Evolutionary conservation across 1,284 basidiomycete species (phyloP), one percentile per base, ranked within the genome.

Genomic region (Ustilago tritici): DNA sequence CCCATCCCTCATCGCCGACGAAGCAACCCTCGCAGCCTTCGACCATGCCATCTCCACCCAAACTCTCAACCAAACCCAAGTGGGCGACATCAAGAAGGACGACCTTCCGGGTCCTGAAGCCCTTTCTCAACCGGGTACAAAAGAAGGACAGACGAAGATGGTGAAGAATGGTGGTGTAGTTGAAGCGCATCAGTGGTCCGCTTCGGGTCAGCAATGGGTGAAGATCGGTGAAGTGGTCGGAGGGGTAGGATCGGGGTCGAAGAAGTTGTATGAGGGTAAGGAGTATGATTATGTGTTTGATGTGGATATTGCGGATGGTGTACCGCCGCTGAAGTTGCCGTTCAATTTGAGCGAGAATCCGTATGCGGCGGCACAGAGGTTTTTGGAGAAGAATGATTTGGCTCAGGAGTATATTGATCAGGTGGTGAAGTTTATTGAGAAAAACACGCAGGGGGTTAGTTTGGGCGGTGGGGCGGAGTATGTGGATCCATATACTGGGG

Each of bases 261-360:
- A 94, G 87, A 94, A 96, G 86, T 89, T 96, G 6, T 92, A 93
- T 85, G 80, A 87, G 43, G 97, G 97, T 35, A 92, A 92, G 85
- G 96, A 98, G 87, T 99, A 95, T 84, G 97, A 99, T 87, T 96
- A 98, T 82, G 96, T 99, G 9, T 99, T 99, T 82, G 95, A 98
- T 82, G 95, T 99, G 19, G 96, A 98, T 83, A 92, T 98, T 34
- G 90, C 94, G 76, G 96, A 98, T 76, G 96, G 95, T 8, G 91
- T 91, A 28, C 95, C 96, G 7, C 92, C 95, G 7, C 89, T 99
- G 75, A 98, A 98, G 85, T 89, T 99, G 36, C 95, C 96, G 0
- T 99, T 93, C 87, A 98, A 98, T 54, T 67, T 81, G 31, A 77
- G 59, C 53, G 96, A 99, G 78, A 98, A 98, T 86, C 92, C 96